Conservation (phyloP, 768 basidiomycete species). For the Udeniomyces megalosporus region DNA sequence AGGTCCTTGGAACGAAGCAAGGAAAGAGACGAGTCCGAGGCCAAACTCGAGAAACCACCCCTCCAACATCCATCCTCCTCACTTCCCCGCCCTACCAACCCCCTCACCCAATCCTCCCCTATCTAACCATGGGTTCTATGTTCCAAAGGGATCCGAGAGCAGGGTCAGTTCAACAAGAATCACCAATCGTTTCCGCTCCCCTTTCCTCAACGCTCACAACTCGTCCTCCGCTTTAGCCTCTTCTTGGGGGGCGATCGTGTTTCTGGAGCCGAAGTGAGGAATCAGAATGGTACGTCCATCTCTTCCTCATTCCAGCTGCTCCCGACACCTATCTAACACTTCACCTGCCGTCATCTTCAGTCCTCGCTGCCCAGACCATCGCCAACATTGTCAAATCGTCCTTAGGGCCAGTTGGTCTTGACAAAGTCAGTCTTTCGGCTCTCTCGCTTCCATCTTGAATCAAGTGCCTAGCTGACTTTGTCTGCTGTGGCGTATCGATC, state of each 20-base stretch:
- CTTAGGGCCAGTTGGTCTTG: conserved; percentile 81
- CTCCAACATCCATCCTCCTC: neutral
- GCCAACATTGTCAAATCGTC: conserved; percentile 96
- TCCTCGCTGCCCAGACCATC: conserved; percentile 86
- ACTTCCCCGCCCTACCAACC: neutral
- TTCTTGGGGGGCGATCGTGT: conserved; percentile 89
- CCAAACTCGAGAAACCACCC: neutral
- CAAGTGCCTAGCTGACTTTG: neutral
- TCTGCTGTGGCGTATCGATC: neutral
- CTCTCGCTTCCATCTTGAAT: neutral
- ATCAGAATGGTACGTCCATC: conserved; percentile 64
- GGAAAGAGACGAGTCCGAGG: too few species aligned
- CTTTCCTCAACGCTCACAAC: too few species aligned
- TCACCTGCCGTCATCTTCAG: conserved; percentile 32
- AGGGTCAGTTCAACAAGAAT: conserved; percentile 18
- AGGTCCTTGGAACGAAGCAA: neutral
- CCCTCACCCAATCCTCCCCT: neutral
- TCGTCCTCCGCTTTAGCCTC: conserved; percentile 37
- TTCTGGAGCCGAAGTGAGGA: conserved; percentile 86
- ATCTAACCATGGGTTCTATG: conserved; percentile 19
- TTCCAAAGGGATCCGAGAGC: conserved; percentile 31
- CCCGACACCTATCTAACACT: neutral
- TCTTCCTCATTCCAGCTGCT: conserved; percentile 14
- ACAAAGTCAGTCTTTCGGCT: conserved; percentile 40
- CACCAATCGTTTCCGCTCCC: too few species aligned